Evolutionary conservation across 495 filamentous ascomycete species (phyloP), one percentile per base, ranked within the genome.

Genomic region (Neurospora tetraspora): DNA sequence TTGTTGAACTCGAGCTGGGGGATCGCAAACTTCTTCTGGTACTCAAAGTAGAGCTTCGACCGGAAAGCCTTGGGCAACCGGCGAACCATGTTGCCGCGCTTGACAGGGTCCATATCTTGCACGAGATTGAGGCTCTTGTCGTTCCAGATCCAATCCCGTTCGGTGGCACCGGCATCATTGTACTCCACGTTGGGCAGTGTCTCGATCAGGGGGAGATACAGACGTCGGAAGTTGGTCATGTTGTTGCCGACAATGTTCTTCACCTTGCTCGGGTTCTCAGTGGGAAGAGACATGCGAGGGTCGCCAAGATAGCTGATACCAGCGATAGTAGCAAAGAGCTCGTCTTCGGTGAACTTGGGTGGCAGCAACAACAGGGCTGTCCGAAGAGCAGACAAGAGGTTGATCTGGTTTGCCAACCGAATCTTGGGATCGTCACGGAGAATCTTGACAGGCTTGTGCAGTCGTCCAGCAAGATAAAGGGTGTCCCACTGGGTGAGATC

Each of bases 401-500:
- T 99, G 80, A 96, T 89, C 80, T 98, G 96, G 79, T 98, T 98
- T 6, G 96, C 92, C 27, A 97, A 85, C 20, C 94, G 92, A 40
- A 99, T 93, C 69, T 90, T 89, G 2, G 96, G 91, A 77, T 98
- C 93, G 76, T 99, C 96, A 27, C 94, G 91, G 6, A 99, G 87
- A 76, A 98, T 99, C 82, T 98, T 98, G 76, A 98, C 96, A 1
- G 96, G 96, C 78, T 99, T 99, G 39, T 99, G 96, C 53, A 99
- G 83, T 47, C 96, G 93, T 2, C 96, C 96, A 31, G 96, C 96
- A 36, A 99, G 87, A 80, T 98, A 99, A 47, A 99, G 83, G 0
- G 92, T 97, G 70, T 94, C 89, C 96, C 96, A 99, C 74, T 92
- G 87, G 23, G 87, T 90, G 69, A 99, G 87, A 78, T 99, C 96